Conservation (phyloP, 805 yeast genomes). For the Spathaspora hagerdaliae region DNA sequence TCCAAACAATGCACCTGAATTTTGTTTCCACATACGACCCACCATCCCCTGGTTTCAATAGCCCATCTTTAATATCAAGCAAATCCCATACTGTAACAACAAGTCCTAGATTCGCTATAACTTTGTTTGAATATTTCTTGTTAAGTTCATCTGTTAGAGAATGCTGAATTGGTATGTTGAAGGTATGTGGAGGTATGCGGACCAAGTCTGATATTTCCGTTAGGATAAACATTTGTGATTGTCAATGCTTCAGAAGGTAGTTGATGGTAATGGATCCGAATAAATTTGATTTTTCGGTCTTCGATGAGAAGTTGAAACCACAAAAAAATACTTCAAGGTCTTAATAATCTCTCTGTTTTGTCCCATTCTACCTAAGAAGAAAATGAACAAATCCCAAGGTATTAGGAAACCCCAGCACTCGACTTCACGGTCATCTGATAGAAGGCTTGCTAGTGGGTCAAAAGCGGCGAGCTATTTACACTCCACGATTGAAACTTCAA, state of each 20-base stretch:
- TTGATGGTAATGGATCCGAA: neutral
- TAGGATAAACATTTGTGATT: conserved; percentile 68
- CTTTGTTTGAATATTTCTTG: conserved; percentile 79
- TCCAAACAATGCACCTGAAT: conserved; percentile 77
- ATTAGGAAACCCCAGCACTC: conserved; percentile 19
- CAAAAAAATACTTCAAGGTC: too few species aligned
- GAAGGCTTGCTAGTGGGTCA: conserved; percentile 51
- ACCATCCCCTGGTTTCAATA: conserved; percentile 92
- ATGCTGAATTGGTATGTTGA: conserved; percentile 64
- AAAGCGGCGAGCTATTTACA: conserved; percentile 44
- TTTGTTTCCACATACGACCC: conserved; percentile 72
- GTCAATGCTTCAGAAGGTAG: neutral
- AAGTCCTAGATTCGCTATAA: conserved; percentile 79
- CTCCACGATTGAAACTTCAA: conserved; percentile 10
- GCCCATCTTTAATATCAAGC: conserved; percentile 78
- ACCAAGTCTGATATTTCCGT: conserved; percentile 79
- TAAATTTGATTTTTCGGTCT: neutral
- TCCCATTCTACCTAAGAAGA: too few species aligned
- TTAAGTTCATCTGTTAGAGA: conserved; percentile 80
- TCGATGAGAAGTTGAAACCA: neutral
- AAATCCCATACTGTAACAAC: conserved; percentile 85
- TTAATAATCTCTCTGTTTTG: too few species aligned
- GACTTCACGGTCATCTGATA: conserved; percentile 40
- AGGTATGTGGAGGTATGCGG: conserved; percentile 82
- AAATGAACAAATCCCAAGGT: neutral